Evolutionary conservation across 2,329 filamentous ascomycete genomes (phyloP), one percentile per base, ranked within the genome.

Genomic region (Colletotrichum tropicicola): DNA sequence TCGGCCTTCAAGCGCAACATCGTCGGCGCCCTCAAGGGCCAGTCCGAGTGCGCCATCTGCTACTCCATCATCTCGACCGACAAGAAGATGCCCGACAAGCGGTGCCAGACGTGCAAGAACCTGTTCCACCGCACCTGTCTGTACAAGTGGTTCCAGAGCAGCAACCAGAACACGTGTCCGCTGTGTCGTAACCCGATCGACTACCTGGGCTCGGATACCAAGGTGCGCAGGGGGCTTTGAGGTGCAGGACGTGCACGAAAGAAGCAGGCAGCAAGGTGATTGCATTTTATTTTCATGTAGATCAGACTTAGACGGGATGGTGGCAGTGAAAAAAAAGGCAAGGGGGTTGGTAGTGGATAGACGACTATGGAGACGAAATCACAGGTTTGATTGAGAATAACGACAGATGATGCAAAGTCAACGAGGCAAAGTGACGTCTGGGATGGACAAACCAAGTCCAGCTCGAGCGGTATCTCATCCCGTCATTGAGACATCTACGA

Each of bases 61-160:
- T 98, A 98, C 81, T 94, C 91, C 65, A 94, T 99, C 73, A 93
- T 99, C 68, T 93, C 93, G 17, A 89, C 88, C 7, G 94, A 98
- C 76, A 92, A 92, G 82, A 91, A 92, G 77, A 88, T 97, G 76
- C 96, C 96, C 0, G 95, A 96, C 76, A 98, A 98, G 84, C 85
- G 88, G 58, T 99, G 96, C 77, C 84, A 87, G 48, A 98, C 95
- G 2, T 99, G 96, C 85, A 95, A 94, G 83, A 95, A 99, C 78
- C 82, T 92, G 56, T 99, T 98, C 83, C 96, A 99, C 78, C 87
- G 91, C 1, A 87, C 88, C 3, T 99, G 96, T 80, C 79, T 99
- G 79, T 97, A 93, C 82, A 94, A 95, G 79, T 99, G 96, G 96
- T 98, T 99, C 83, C 92, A 93, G 84, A 95, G 87, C 71, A 97